Conservation (phyloP, 495 filamentous ascomycete genomes). For the Penicillium silybi region DNA sequence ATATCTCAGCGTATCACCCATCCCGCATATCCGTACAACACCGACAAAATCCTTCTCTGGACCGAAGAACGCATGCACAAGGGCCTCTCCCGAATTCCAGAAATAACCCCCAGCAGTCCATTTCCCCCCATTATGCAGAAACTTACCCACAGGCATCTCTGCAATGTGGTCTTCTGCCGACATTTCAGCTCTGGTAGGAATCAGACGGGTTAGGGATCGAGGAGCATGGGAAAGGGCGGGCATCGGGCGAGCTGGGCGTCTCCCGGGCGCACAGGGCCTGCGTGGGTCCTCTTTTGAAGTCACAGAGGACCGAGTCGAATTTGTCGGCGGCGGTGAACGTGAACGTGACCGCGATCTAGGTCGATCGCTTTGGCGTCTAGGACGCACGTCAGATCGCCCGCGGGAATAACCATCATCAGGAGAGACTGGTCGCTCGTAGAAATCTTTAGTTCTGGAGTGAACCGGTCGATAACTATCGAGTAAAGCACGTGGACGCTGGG, state of each 20-base stretch:
- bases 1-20: conserved; percentile 7
- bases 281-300: neutral
- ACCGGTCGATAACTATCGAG: neutral
- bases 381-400: neutral
- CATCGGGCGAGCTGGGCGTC: no score
- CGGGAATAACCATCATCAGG: neutral
- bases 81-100: conserved; percentile 20
- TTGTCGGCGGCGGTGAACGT: neutral
- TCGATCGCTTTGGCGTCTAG: neutral
- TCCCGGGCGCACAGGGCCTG: no score
- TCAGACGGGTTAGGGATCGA: neutral
- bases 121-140: neutral
- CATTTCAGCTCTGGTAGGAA: neutral
- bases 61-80: conserved; percentile 34
- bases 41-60: conserved; percentile 32
- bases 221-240: no score
- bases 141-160: conserved; percentile 9
- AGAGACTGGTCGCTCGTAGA: neutral
- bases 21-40: conserved; percentile 36
- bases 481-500: neutral
- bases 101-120: conserved; percentile 3
- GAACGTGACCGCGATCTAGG: neutral
- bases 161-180: conserved; percentile 5
- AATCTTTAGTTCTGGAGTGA: neutral
- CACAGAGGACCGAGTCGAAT: neutral